Conservation (phyloP, 768 basidiomycete species). For the Tephrocybe sp. region DNA sequence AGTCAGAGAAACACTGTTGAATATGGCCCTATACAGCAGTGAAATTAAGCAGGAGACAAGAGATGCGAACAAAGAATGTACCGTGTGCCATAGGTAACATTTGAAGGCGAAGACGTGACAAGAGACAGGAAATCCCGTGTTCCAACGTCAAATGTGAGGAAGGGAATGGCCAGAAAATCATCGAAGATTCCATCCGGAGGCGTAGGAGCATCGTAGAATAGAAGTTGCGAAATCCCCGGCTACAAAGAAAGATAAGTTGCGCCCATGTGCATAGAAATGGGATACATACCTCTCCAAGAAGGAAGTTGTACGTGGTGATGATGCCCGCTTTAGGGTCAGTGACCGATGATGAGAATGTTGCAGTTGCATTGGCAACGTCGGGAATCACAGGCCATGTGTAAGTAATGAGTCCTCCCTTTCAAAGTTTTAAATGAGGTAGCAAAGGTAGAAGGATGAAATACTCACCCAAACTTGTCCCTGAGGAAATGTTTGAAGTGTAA, state of each 20-base stretch:
- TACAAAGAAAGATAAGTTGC: neutral
- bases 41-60: too few relatives aligned
- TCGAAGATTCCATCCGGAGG: conserved; percentile 52
- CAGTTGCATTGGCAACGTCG: conserved; percentile 34
- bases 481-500: conserved; percentile 52
- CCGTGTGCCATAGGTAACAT: conserved; percentile 28
- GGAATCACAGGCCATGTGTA: conserved; percentile 22
- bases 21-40: too few relatives aligned
- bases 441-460: neutral
- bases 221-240: conserved; percentile 25
- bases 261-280: too few relatives aligned
- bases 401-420: conserved; percentile 48
- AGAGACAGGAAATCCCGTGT: conserved; percentile 41
- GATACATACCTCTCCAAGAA: conserved; percentile 34
- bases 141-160: conserved; percentile 33
- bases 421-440: neutral
- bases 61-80: conserved; percentile 9
- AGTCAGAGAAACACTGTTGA: conserved; percentile 41
- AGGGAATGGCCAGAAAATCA: conserved; percentile 45
- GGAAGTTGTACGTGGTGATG: conserved; percentile 43
- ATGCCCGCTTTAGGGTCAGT: conserved; percentile 52
- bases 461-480: conserved; percentile 62
- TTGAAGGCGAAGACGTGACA: conserved; percentile 35
- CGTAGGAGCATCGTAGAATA: conserved; percentile 61
- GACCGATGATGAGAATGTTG: conserved; percentile 37